Evolutionary conservation across 1,284 basidiomycete genomes (phyloP), one percentile per base, ranked within the genome.

Genomic region (Ganoderma sinense): DNA sequence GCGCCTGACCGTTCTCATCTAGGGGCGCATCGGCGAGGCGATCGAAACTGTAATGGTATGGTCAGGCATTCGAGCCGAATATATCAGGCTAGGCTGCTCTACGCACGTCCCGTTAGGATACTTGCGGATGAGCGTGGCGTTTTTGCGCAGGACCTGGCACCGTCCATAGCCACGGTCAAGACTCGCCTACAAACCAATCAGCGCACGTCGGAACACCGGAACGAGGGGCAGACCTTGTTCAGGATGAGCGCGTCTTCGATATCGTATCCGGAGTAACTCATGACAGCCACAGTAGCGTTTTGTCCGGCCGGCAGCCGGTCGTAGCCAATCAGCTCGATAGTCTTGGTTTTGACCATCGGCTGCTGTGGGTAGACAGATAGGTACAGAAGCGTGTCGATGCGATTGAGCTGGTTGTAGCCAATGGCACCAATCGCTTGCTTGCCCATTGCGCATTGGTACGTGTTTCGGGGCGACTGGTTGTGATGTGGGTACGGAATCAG

Each of bases 381-480:
- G 83, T 99, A 99, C 31, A 99, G 87, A n/a, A 99, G 87, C 0
- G 98, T 99, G 81, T 99, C 98, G 80, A 99, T 99, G 59, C 98
- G 90, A 80, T 97, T 96, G 72, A 99, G 90, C 81, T 99, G 98
- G 81, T 99, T 99, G 84, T 97, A 98, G 0, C 92, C 97, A 75
- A 99, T 99, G 2, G 97, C 97, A n/a, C 98, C 98, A 73, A 99
- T 99, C 0, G 98, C 98, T 85, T 99, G 98, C 85, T 99, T 99
- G 72, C 98, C 98, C 98, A 99, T 99, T 65, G 98, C 98, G 79
- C 98, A 99, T 85, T 99, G 97, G 80, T 99, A 99, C 1, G 98
- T 99, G 79, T 99, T 99, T 68, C 98, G 92, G 5, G 98, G 98
- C 2, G 97, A 99, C 80, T 99, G 98, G 79, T 99, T 99, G 82